Conservation (phyloP, 306 rosid species). For the Acacia confusa region DNA sequence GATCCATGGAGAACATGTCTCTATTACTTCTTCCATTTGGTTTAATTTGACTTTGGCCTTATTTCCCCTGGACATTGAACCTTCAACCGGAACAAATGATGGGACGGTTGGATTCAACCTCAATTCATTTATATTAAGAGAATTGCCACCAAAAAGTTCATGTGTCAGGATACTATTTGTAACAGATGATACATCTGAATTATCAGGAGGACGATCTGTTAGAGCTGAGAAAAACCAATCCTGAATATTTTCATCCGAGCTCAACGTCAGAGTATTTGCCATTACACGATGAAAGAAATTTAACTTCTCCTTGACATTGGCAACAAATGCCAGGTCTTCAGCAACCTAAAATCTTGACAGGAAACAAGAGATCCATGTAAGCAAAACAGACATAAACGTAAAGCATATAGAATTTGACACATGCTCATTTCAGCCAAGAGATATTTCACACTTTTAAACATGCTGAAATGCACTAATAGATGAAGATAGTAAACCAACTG, state of each 20-base stretch:
- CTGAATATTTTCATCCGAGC: constrained; percentile 28
- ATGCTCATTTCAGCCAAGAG: neutral
- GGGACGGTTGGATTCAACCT: constrained; percentile 33
- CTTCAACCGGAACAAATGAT: constrained; percentile 35
- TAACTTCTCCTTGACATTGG: constrained; percentile 58
- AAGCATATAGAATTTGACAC: neutral
- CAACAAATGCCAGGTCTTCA: constrained; percentile 63
- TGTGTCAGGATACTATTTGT: constrained; percentile 32
- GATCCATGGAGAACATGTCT: constrained; percentile 39
- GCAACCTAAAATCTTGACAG: constrained; percentile 62
- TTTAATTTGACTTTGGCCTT: constrained; percentile 34
- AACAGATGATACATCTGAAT: constrained; percentile 40
- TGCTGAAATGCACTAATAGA: neutral
- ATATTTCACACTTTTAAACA: neutral
- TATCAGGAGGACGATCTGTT: constrained; percentile 41
- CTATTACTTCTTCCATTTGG: constrained; percentile 45
- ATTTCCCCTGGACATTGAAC: constrained; percentile 31
- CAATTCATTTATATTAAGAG: constrained; percentile 17
- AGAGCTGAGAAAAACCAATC: constrained; percentile 41
- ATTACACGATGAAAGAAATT: constrained; percentile 34
- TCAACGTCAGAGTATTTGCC: constrained; percentile 34
- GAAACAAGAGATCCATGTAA: constrained; percentile 31
- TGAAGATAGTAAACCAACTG: neutral
- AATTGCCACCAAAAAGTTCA: constrained; percentile 39
- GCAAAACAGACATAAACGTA: constrained; percentile 22